Percentiles rank a stretch among this genome's conserved stretches.
Evolutionary conservation across 2,329 filamentous ascomycete species (phyloP).

Genomic region (Lithohypha guttulata): DNA sequence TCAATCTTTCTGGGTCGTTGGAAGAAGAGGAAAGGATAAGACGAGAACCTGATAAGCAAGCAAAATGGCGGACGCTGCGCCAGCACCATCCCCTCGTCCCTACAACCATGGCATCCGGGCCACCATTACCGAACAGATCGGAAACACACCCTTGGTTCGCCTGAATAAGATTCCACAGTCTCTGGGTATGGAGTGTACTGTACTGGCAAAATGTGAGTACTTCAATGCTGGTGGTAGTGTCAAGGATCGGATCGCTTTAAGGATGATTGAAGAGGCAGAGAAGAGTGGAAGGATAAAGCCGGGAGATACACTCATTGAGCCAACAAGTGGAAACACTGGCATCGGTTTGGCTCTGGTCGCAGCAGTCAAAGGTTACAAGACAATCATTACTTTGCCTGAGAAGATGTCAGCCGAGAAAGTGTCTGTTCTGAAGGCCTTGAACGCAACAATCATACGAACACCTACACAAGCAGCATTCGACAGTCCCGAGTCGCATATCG

Average conservation of each 20-base stretch:
- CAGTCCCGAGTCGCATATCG: slow-evolving; percentile 90
- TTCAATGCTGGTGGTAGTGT: slow-evolving; percentile 92
- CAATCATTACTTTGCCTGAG: slow-evolving; percentile 95
- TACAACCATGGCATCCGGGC: slow-evolving; percentile 31
- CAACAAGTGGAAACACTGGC: slow-evolving; percentile 93
- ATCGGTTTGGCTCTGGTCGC: slow-evolving; percentile 90
- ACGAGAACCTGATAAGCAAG: too few species aligned
- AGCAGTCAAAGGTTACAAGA: slow-evolving; percentile 91
- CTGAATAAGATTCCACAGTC: slow-evolving; percentile 89
- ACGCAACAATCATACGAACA: slow-evolving; percentile 94
- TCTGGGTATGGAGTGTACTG: slow-evolving; percentile 74
- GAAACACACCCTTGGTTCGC: slow-evolving; percentile 88
- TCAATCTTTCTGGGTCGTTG: too few species aligned
- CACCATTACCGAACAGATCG: slow-evolving; percentile 77
- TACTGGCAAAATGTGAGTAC: slow-evolving; percentile 84
- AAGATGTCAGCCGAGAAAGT: slow-evolving; percentile 99
- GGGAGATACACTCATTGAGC: slow-evolving; percentile 93
- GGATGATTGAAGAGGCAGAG: slow-evolving; percentile 97
- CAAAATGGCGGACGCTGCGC: slow-evolving; percentile 3
- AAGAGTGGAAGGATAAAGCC: slow-evolving; percentile 86
- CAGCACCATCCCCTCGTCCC: background rate
- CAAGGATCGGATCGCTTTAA: slow-evolving; percentile 88
- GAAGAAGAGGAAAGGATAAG: too few species aligned
- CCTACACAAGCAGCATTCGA: slow-evolving; percentile 94
- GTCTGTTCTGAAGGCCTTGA: slow-evolving; percentile 81